These are phyloP conservation scores for Penicillium silybi DNA, from an alignment of 495 filamentous ascomycete genomes.

Conservation along the genomic window DNA sequence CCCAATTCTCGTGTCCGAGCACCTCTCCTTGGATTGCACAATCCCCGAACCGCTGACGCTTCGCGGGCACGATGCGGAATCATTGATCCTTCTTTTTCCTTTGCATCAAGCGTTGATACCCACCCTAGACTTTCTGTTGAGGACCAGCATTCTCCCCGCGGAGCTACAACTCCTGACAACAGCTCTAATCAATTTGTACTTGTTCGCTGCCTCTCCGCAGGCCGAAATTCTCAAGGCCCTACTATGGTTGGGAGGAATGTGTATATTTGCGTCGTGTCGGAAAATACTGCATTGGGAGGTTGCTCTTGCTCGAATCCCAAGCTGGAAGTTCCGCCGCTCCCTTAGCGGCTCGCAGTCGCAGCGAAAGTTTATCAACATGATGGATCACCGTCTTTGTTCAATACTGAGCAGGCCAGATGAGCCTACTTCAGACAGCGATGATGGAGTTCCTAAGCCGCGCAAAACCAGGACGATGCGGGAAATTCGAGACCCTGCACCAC, in stretches of 20 bases:
- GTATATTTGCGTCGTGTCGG: conserved; percentile 66
- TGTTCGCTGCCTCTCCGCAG: conserved; percentile 79
- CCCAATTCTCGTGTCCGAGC: conserved; percentile 53
- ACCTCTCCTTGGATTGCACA: conserved; percentile 30
- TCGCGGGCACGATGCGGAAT: conserved; percentile 53
- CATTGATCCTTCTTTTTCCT: conserved; percentile 69
- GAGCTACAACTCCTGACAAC: conserved; percentile 84
- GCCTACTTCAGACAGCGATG: conserved; percentile 43
- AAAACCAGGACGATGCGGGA: conserved; percentile 29
- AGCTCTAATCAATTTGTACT: conserved; percentile 74
- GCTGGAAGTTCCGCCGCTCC: conserved; percentile 76
- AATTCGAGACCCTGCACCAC: conserved; percentile 7
- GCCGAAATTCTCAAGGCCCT: conserved; percentile 74
- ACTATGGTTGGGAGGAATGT: conserved; percentile 83
- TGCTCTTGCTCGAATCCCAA: conserved; percentile 79
- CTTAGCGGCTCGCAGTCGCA: conserved; percentile 41
- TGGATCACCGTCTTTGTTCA: conserved; percentile 48
- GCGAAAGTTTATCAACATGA: conserved; percentile 46
- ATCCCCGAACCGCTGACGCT: conserved; percentile 32
- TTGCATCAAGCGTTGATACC: conserved; percentile 78
- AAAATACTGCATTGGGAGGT: conserved; percentile 84
- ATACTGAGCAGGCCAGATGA: conserved; percentile 37
- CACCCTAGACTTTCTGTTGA: conserved; percentile 72
- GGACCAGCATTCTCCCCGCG: conserved; percentile 78
- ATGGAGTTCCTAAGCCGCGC: conserved; percentile 22